Evolutionary conservation across 345 rosid genomes (phyloP).

Genomic region (Jatropha curcas): DNA sequence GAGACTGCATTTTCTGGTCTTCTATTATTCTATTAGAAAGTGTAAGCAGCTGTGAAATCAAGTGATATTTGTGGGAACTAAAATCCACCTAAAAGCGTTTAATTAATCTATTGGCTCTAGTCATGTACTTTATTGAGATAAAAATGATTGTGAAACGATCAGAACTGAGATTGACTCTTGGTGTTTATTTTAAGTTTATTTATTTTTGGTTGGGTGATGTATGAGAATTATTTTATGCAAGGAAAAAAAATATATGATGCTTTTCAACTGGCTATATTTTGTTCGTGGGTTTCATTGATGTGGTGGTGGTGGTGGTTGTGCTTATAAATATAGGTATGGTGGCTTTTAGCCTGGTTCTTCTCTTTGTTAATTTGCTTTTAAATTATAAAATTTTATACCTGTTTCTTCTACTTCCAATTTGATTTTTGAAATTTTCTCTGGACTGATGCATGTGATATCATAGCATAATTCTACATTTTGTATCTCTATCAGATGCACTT

Average conservation of each 20-base stretch:
- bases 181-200: not conserved
- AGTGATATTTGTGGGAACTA: not conserved
- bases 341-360: not conserved
- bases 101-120: not conserved
- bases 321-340: not conserved
- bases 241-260: not conserved
- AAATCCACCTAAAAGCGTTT: not conserved
- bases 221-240: not conserved
- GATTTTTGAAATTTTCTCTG: not conserved
- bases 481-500: not conserved
- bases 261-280: not conserved
- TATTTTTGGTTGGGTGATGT: not conserved
- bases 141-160: too few relatives aligned
- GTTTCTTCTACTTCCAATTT: not conserved
- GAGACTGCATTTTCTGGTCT: not conserved
- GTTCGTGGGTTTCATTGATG: not conserved
- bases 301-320: not conserved
- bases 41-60: not conserved
- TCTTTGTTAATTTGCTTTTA: not conserved
- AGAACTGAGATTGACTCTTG: too few relatives aligned
- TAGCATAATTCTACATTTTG: not conserved
- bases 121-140: not conserved
- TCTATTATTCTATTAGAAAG: not conserved
- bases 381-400: not conserved
- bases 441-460: not conserved